Evolutionary conservation across 2,329 filamentous ascomycete species (phyloP), one percentile per base, ranked within the genome.

Genomic region (Phialemonium atrogriseum): DNA sequence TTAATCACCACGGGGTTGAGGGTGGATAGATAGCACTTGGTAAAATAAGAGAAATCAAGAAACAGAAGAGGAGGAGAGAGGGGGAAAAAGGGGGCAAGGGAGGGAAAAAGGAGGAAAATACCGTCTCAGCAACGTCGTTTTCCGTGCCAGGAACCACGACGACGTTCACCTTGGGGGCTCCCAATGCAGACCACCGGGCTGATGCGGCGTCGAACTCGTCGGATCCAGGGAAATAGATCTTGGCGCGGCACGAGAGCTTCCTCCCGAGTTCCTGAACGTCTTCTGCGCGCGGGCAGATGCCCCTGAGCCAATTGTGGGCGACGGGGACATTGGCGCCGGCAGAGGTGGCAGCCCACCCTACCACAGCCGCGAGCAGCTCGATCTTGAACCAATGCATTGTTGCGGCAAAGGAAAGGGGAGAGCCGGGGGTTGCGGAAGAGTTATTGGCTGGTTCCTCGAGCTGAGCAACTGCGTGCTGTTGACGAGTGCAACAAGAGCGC

Each of bases 111-210:
- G n/a, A 15, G 12, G 27, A 11, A 19, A 53, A 43, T 48, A 70
- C 68, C 4, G 58, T 69, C 38, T 63, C 53, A 1, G 54, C 56
- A 13, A 73, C 66, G 37, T 73, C 69, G 6, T 60, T 43, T 42
- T 68, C 67, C 0, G 54, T 62, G 3, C 52, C 56, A 2, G 66
- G 63, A 10, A 67, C 56, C 1, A 72, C 60, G 3, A 69, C 62
- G 3, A 68, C 44, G 28, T 60, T 64, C 8, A 64, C 51, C 1
- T 41, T 54, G 4, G 69, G 69, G 1, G 51, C 44, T 7, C 56
- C 49, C 13, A 67, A 40, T 10, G 48, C 50, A 1, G 68, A 71
- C 66, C 67, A 70, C 2, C 67, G 56, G 2, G 46, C 49, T 0
- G 61, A 57, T 6, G 55, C 55, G 17, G 47, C 21, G 4, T 42